Evolutionary conservation across 2,329 filamentous ascomycete species (phyloP).

Genomic region (Truncatella angustata): DNA sequence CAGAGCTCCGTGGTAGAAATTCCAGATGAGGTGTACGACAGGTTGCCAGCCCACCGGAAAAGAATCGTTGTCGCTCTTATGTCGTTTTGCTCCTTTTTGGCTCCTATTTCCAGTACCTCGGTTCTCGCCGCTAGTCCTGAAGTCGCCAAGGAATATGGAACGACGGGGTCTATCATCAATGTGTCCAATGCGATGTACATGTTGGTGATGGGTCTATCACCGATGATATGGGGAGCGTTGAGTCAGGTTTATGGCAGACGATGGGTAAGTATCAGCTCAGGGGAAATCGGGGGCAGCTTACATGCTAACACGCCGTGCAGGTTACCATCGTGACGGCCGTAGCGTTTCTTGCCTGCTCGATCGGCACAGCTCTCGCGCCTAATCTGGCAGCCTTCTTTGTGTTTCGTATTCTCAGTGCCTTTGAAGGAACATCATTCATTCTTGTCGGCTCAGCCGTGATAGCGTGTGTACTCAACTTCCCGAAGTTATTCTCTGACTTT

Average conservation of each 20-base stretch:
- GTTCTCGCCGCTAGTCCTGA: constrained; percentile 73
- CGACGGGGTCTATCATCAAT: constrained; percentile 68
- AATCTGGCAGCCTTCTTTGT: constrained; percentile 71
- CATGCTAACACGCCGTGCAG: constrained; percentile 29
- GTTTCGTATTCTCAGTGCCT: constrained; percentile 71
- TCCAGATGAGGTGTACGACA: constrained; percentile 61
- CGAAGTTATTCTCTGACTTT: background rate
- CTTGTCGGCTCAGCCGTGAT: constrained; percentile 70
- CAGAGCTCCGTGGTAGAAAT: constrained; percentile 32
- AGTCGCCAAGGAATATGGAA: constrained; percentile 63
- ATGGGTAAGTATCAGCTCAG: constrained; percentile 39
- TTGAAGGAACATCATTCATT: constrained; percentile 73
- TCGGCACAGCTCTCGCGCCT: constrained; percentile 70
- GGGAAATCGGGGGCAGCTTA: background rate
- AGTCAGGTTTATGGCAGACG: constrained; percentile 63
- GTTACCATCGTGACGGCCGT: constrained; percentile 58
- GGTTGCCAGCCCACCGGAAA: constrained; percentile 62
- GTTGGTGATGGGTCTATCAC: constrained; percentile 68
- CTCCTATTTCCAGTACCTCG: constrained; percentile 72
- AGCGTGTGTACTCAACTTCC: constrained; percentile 46
- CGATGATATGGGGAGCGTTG: constrained; percentile 70
- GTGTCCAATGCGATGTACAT: constrained; percentile 71
- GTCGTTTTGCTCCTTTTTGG: constrained; percentile 73
- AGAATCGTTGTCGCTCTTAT: constrained; percentile 65
- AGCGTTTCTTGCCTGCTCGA: constrained; percentile 67